Evolutionary conservation across 805 yeast species (phyloP).

Genomic region (Candida sithepensis): DNA sequence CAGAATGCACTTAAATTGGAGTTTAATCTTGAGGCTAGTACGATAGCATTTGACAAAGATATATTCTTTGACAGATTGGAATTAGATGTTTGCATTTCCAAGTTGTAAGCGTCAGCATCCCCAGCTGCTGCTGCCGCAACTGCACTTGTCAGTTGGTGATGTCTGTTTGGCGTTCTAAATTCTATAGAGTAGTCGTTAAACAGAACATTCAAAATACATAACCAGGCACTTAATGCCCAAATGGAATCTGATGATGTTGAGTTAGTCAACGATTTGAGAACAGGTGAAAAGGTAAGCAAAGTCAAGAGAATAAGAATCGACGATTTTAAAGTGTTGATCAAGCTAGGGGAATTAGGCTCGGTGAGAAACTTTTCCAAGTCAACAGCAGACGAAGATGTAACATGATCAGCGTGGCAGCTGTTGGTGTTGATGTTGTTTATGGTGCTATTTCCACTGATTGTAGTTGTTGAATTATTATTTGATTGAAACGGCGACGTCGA

Average conservation of each 20-base stretch:
- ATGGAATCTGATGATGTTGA: conserved; percentile 92
- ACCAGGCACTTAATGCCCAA: conserved; percentile 86
- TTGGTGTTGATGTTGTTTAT: neutral
- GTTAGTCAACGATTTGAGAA: conserved; percentile 78
- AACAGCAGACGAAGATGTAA: conserved; percentile 1
- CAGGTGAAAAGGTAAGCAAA: conserved; percentile 80
- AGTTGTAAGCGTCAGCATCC: conserved; percentile 1
- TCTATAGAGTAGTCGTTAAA: conserved; percentile 66
- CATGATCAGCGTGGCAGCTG: neutral
- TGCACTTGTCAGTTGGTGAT: conserved; percentile 4
- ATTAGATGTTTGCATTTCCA: conserved; percentile 23
- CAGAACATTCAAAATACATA: conserved; percentile 63
- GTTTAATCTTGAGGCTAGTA: conserved; percentile 80
- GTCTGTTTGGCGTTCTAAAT: conserved; percentile 22
- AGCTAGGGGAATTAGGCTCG: conserved; percentile 27
- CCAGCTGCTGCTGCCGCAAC: conserved; percentile 4
- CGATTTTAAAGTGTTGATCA: conserved; percentile 50
- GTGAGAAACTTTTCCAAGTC: conserved; percentile 23
- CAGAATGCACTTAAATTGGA: conserved; percentile 78
- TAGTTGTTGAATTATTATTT: neutral
- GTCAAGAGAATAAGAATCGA: conserved; percentile 65
- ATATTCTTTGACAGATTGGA: conserved; percentile 77
- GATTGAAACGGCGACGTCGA: conserved; percentile 21
- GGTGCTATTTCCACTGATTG: neutral
- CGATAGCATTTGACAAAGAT: conserved; percentile 80